Base-by-base conservation (phyloP, 176 grass and related monocot species). In the Oryza australiensis region DNA sequence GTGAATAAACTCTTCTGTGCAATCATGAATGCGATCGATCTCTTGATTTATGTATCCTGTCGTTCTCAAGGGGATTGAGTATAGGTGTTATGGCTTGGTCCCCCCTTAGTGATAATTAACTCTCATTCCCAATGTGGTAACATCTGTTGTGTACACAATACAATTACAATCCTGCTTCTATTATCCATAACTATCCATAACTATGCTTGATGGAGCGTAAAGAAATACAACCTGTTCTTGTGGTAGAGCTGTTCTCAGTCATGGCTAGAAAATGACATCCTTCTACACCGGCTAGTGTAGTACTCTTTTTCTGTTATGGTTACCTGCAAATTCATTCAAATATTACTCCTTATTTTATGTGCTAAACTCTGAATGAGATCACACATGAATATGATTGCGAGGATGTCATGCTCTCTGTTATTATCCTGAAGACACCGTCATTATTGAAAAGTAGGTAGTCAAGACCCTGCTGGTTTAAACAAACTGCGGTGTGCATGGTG, bases 131-230 rank as follows among this genome's bases (percentile, higher is more conserved):
- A 46, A 27, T 80, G 60, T 65, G n/a, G 59, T 78, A 35, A 53
- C 28, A 80, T 80, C 8, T 26, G 13, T 57, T 49, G 23, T 80
- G 64, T 79, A 16, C 27, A 79, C 43, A 33, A 79, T 63, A 67
- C 41, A 32, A n/a, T 23, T 51, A 35, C 35, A 20, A 8, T 71
- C 24, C 23, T 71, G 26, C 9, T 70, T 70, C 26, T 81, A 23
- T 14, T 80, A 14, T 69, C 46, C n/a, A n/a, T n/a, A n/a, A n/a
- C 34, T 35, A 35, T 35, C 34, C n/a, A 30, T 79, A 34, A 32
- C 20, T 67, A 67, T 18, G 51, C 41, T 49, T 24, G 11, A 68
- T 68, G 43, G 22, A 53, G 12, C 28, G 55, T 53, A 26, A n/a
- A 13, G 8, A 28, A 55, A 57, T 38, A 7, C 9, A 57, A 68